Base-by-base conservation (phyloP, 805 yeast genomes). In the Cyberlindnera maritima region DNA sequence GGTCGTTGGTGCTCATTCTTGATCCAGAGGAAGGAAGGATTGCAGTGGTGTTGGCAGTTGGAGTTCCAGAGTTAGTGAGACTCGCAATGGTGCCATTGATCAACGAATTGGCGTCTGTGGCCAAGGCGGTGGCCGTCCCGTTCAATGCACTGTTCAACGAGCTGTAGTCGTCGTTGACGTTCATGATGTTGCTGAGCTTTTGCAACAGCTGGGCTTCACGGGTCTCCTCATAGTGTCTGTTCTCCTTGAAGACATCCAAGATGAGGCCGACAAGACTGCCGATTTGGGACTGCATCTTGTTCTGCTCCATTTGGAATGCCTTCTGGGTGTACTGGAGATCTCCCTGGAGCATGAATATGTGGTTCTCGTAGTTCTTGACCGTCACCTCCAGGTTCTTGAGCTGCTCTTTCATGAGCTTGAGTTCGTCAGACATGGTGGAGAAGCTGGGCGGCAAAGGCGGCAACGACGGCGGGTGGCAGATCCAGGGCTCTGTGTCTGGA, bases 251-350 rank as follows among this genome's bases (percentile, higher is more conserved):
- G n/a, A 49, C 44, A 28, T 61, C 64, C 14, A 56, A 36, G 13
- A 61, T 38, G 31, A 61, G 37, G 3, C 56, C 49, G 6, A 61
- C 62, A 20, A 61, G 43, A 23, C 50, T 46, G 11, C 57, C 49
- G 19, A 61, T 47, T 34, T 61, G 64, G 11, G 37, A 41, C 19
- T 58, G 62, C n/a, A 57, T 52, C 45, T 55, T 61, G 8, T 50
- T 46, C 46, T 53, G 57, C 20, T 59, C 63, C 33, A 53, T 8
- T 40, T 61, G 63, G 12, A 53, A 43, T n/a, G 53, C 49, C 44
- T 58, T 59, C 39, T 55, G 61, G 2, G 43, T 47, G 41, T 44
- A 60, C 43, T 60, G 59, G 19, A 54, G 36, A 10, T 58, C 60
- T 18, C 56, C 53, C 32, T 61, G 62, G 8, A 55, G 41, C 20